These are phyloP conservation scores for Dicorynia guianensis DNA, from an alignment of 306 rosid species.

Conservation along the genomic window DNA sequence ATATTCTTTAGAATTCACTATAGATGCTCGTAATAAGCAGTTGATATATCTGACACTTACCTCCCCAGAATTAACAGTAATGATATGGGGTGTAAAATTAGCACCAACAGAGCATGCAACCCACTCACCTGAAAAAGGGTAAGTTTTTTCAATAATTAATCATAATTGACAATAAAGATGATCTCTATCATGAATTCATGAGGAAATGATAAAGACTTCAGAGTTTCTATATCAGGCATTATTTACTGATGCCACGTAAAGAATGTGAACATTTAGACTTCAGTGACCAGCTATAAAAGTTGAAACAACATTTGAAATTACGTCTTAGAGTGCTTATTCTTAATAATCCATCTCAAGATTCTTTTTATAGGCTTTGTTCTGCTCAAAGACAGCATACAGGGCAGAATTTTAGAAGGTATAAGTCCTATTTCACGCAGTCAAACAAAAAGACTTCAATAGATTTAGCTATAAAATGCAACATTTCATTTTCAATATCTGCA, in stretches of 20 bases:
- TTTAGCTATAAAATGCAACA: neutral
- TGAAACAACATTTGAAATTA: constrained; percentile 8
- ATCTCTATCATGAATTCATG: neutral
- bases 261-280: constrained; percentile 13
- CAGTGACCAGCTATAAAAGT: constrained; percentile 10
- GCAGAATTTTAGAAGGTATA: neutral
- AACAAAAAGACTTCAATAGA: neutral
- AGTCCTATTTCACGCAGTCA: neutral
- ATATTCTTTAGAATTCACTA: constrained; percentile 3
- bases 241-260: constrained; percentile 14
- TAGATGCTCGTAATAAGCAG: constrained; percentile 14
- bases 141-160: constrained; percentile 21
- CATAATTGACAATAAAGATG: neutral
- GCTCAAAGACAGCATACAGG: neutral
- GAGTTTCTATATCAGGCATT: constrained; percentile 27
- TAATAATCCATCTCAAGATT: constrained; percentile 19
- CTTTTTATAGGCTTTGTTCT: neutral
- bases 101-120: constrained; percentile 89
- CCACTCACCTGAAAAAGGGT: constrained; percentile 75
- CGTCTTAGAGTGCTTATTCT: constrained; percentile 8
- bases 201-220: constrained; percentile 21
- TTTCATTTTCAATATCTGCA: constrained; percentile 11
- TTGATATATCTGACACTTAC: constrained; percentile 49
- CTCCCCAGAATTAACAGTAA: constrained; percentile 92
- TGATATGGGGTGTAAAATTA: constrained; percentile 92